A percentile compares a stretch with the other conserved stretches of the same genome.
phyloP scores from a whole-genome alignment of 352 stramenopile genomes.

The Pythium phragmiticola region DNA sequence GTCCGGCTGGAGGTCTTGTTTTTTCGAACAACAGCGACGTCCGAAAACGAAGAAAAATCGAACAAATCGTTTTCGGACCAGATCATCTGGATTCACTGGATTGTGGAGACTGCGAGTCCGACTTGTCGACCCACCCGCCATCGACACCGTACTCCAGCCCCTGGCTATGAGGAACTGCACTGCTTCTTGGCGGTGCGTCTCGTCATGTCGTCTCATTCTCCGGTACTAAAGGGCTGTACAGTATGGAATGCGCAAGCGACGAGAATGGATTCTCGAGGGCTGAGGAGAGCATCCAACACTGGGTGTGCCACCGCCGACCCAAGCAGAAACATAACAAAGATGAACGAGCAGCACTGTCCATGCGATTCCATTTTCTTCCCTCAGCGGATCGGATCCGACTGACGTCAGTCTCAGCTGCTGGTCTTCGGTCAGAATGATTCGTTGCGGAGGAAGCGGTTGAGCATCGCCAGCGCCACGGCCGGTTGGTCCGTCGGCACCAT shows the following conservation, averaged over 20 bases:
- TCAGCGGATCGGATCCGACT: background rate
- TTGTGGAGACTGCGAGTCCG: background rate
- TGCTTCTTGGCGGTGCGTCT: no score
- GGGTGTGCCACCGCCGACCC: background rate
- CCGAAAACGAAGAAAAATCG: conserved; percentile 3
- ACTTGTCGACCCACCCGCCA: no score
- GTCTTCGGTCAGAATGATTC: conserved; percentile 23
- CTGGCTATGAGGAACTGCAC: no score
- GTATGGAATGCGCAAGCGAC: conserved; percentile 3
- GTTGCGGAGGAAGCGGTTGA: conserved; percentile 53
- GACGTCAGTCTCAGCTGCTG: conserved; percentile 11
- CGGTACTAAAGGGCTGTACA: no score
- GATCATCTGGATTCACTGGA: background rate
- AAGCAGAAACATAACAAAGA: conserved; percentile 13
- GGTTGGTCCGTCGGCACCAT: conserved; percentile 90
- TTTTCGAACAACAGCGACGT: background rate
- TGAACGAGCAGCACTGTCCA: background rate
- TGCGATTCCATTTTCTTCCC: background rate
- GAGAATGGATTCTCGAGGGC: background rate
- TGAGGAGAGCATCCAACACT: no score
- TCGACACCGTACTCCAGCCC: no score
- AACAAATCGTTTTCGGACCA: background rate
- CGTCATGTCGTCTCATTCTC: no score
- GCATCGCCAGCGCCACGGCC: conserved; percentile 54
- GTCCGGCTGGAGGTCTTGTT: background rate